Base-by-base conservation (phyloP, 2,329 filamentous ascomycete species). In the Claviceps sp. region DNA sequence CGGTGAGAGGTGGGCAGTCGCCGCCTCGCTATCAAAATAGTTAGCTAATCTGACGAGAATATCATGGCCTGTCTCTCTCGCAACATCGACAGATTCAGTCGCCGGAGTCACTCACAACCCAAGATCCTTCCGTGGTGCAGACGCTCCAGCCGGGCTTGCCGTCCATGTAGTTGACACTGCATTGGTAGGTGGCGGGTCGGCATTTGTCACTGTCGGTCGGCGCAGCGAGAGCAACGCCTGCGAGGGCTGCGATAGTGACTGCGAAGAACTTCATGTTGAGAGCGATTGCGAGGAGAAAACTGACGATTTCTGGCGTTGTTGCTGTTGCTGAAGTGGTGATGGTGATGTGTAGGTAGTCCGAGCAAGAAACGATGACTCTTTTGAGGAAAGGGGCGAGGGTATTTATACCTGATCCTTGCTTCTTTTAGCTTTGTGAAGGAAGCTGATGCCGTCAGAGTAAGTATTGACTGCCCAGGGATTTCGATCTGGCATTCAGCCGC, bases 161-260 rank as follows among this genome's bases (percentile, higher is more conserved):
- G 24, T 16, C 17, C 2, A 4, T 7, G 13, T 34, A 24, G 6
- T 8, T 4, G 16, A 5, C 10, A 19, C 60, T 52, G 63, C 68
- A 70, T 11, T 54, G 11, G 57, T 70, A 70, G n/a, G 66, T 67
- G 44, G 52, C 67, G 2, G 67, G 65, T 42, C 53, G 59, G 63
- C 67, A 16, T 3, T 11, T 16, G 24, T 40, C 5, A 45, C 37
- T 47, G 41, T 48, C 13, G 5, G 57, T 48, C 16, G 54, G 48
- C 50, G 44, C 43, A 38, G 58, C 59, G 47, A 53, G 13, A 37
- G 50, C 56, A 42, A 59, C 34, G 43, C 57, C 46, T 37, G 53
- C 54, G 41, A 62, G 49, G 49, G 56, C 46, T 46, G 59, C 60
- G 52, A 65, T 43, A 49, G 60, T 50, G 53, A 60, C 38, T 37